Base-by-base conservation (phyloP, 2,329 filamentous ascomycete genomes). In the Colletotrichum aenigma region DNA sequence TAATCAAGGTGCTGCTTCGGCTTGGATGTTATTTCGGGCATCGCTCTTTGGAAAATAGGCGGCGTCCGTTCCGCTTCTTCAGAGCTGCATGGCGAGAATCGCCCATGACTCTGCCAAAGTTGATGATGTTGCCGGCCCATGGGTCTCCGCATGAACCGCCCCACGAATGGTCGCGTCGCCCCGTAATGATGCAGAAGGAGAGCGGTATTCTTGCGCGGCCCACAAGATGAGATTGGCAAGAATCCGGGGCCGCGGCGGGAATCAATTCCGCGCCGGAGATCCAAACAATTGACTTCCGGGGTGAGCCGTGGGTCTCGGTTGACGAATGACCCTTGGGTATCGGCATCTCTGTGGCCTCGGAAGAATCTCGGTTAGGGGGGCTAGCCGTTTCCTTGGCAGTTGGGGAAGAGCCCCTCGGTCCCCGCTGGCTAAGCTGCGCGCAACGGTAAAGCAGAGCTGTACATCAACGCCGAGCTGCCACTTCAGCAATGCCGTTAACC, bases 241-340 rank as follows among this genome's bases (percentile, higher is more conserved):
- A 67, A 56, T 67, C 61, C 61, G 68, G 62, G 69, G 68, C 61
- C 61, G 68, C 55, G 69, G 55, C 55, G 26, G 72, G 62, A 71
- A 70, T 56, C 32, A 65, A 69, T 71, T 75, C 61, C 62, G 38
- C 32, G 30, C 30, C 62, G 38, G 55, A 28, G 34, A 61, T 66
- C 30, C 30, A 62, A 62, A 61, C 18, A 34, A 62, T 66, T 55
- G 30, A 71, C 21, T 67, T 71, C 72, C 62, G 72, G 36, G 60
- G 71, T 36, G 36, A 65, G 24, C 32, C 34, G 68, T 58, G 67
- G 67, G 48, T 21, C 71, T 18, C 15, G 6, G 43, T 21, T 61
- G 56, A 55, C 72, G 28, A 73, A 38, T 48, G n/a, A 70, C 28
- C 24, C 18, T 15, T 48, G 61, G n/a, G 10, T 7, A 13, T 10